phyloP scores from a whole-genome alignment of 306 rosid species.

The Cucurbita pepo region DNA sequence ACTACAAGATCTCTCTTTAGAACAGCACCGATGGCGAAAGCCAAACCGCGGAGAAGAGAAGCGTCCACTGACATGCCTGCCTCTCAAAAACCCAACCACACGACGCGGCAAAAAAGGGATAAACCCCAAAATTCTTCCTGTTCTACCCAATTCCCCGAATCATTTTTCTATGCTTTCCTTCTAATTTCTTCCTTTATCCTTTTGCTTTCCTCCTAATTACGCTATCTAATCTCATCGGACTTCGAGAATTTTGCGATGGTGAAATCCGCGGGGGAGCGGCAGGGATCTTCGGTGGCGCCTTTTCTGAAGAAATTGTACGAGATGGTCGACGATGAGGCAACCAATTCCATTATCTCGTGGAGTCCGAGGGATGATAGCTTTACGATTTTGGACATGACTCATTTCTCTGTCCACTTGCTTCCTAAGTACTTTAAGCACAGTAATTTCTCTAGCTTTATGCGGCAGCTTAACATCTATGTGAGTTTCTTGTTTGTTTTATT shows the following conservation, averaged over 20 bases:
- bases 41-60: background rate
- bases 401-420: conserved; percentile 49
- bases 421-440: conserved; percentile 67
- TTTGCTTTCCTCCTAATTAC: background rate
- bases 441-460: conserved; percentile 77
- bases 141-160: background rate
- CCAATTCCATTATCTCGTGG: conserved; percentile 55
- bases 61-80: background rate
- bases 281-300: conserved; percentile 41
- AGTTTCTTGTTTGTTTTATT: background rate
- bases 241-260: conserved; percentile 23
- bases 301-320: conserved; percentile 60
- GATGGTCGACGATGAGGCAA: conserved; percentile 49
- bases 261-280: conserved; percentile 28
- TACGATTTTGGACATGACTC: conserved; percentile 37
- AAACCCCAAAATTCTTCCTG: background rate
- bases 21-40: background rate
- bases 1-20: background rate
- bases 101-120: background rate
- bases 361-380: conserved; percentile 21
- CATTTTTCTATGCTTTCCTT: background rate
- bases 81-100: background rate
- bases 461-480: conserved; percentile 85
- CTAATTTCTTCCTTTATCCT: background rate
- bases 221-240: background rate